phyloP scores from a whole-genome alignment of 441 rosid genomes.

The Viola pubescens region DNA sequence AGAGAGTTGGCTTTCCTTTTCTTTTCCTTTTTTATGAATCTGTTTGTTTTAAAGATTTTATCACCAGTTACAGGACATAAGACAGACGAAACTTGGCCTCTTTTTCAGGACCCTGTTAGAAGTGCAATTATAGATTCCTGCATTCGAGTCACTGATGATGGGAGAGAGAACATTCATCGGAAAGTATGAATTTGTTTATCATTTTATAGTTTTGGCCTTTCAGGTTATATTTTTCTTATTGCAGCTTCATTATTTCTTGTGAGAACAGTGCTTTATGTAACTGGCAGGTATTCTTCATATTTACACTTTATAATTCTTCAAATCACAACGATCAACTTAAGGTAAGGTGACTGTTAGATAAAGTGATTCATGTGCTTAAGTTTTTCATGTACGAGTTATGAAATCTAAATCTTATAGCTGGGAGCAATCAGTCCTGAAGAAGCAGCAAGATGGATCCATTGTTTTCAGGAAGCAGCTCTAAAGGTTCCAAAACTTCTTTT shows the following conservation, averaged over 20 bases:
- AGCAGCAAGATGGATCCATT: conserved; percentile 95
- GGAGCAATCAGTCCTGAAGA: conserved; percentile 98
- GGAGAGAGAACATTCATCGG: conserved; percentile 88
- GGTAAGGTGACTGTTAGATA: conserved; percentile 45
- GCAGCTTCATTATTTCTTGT: conserved; percentile 3
- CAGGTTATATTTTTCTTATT: conserved; percentile 8
- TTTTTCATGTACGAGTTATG: conserved; percentile 27
- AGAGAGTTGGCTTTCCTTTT: neutral
- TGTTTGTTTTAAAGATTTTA: neutral
- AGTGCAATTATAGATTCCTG: conserved; percentile 82
- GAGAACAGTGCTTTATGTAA: conserved; percentile 15
- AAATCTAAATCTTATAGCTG: conserved; percentile 44
- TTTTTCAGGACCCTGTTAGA: conserved; percentile 59
- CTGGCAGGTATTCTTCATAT: conserved; percentile 81
- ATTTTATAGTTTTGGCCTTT: neutral
- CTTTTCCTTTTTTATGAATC: neutral
- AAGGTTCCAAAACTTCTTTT: conserved; percentile 39
- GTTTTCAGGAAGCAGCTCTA: conserved; percentile 68
- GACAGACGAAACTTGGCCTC: conserved; percentile 11
- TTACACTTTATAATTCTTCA: conserved; percentile 77
- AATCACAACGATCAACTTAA: conserved; percentile 93
- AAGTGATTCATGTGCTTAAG: conserved; percentile 8
- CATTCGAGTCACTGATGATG: conserved; percentile 92
- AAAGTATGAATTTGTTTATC: conserved; percentile 40
- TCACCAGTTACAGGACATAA: conserved; percentile 3